These are phyloP conservation scores for Ophiobolus disseminans DNA, from an alignment of 2,329 filamentous ascomycete genomes.

Conservation along the genomic window DNA sequence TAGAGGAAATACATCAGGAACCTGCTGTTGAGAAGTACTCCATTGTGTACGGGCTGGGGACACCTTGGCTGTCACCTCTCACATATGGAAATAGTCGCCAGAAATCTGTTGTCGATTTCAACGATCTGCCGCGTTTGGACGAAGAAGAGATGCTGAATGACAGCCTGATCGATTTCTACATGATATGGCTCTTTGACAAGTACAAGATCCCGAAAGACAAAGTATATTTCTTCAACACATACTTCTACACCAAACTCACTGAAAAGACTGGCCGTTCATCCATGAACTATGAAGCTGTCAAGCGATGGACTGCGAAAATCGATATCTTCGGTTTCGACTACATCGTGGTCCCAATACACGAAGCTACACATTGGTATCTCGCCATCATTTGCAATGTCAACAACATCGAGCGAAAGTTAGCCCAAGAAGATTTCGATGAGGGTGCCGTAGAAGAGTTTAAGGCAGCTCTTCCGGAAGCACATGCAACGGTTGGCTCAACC, in stretches of 20 bases:
- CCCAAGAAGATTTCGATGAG: conserved; percentile 18
- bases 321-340: conserved; percentile 88
- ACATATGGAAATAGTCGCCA: conserved; percentile 68
- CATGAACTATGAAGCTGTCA: conserved; percentile 86
- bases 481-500: no score
- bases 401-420: conserved; percentile 58
- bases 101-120: conserved; percentile 70
- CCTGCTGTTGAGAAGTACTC: conserved; percentile 26
- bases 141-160: conserved; percentile 91
- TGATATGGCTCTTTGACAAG: conserved; percentile 61
- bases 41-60: conserved; percentile 31
- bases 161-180: conserved; percentile 87
- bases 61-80: conserved; percentile 58
- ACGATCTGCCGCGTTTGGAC: conserved; percentile 79
- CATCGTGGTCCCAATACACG: conserved; percentile 90
- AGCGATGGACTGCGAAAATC: conserved; percentile 84
- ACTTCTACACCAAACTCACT: conserved; percentile 82
- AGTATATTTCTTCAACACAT: conserved; percentile 91
- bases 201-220: conserved; percentile 59
- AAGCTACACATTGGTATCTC: conserved; percentile 87
- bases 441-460: background rate
- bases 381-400: conserved; percentile 92
- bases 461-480: no score
- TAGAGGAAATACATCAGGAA: background rate
- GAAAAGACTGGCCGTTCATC: conserved; percentile 59